These are phyloP conservation scores for Dipteronia dyeriana DNA, from an alignment of 345 rosid species.

Conservation along the genomic window DNA sequence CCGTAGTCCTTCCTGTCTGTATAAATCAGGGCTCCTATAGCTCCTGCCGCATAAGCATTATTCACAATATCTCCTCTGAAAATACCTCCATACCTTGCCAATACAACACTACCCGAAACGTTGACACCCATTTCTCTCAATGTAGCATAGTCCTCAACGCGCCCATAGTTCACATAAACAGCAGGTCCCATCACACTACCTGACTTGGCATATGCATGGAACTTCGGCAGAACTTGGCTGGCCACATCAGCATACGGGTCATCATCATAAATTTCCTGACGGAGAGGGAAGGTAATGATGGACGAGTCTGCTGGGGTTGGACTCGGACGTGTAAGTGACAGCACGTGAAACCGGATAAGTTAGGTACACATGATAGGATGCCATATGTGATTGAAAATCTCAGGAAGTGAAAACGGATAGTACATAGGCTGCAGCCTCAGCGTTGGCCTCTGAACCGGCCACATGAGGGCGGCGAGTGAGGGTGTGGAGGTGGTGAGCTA, in stretches of 20 bases:
- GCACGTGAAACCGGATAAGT: slow-evolving; percentile 75
- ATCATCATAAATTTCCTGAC: slow-evolving; percentile 55
- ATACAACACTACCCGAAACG: slow-evolving; percentile 45
- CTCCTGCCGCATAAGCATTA: slow-evolving; percentile 66
- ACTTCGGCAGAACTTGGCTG: slow-evolving; percentile 64
- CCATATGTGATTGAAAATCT: slow-evolving; percentile 38
- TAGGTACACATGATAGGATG: slow-evolving; percentile 58
- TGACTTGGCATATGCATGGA: slow-evolving; percentile 80
- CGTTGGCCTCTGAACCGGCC: slow-evolving; percentile 80
- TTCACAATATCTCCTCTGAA: slow-evolving; percentile 77
- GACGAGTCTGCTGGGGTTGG: slow-evolving; percentile 31
- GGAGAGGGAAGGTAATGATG: slow-evolving; percentile 38
- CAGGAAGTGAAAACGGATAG: slow-evolving; percentile 51
- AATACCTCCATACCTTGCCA: slow-evolving; percentile 70
- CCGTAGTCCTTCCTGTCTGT: slow-evolving; percentile 74
- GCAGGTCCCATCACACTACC: slow-evolving; percentile 59
- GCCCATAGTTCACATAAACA: slow-evolving; percentile 73
- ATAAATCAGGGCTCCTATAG: slow-evolving; percentile 61
- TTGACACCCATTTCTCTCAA: slow-evolving; percentile 51
- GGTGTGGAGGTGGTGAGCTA: slow-evolving; percentile 56
- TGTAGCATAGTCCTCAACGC: slow-evolving; percentile 56
- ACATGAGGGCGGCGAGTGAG: slow-evolving; percentile 84
- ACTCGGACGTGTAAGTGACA: slow-evolving; percentile 34
- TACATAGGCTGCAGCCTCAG: slow-evolving; percentile 64
- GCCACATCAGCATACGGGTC: slow-evolving; percentile 69